A percentile compares a stretch with the other conserved stretches of the same genome.
phyloP scores from a whole-genome alignment of 2,329 filamentous ascomycete species.

The Chrysoporthe puriensis region DNA sequence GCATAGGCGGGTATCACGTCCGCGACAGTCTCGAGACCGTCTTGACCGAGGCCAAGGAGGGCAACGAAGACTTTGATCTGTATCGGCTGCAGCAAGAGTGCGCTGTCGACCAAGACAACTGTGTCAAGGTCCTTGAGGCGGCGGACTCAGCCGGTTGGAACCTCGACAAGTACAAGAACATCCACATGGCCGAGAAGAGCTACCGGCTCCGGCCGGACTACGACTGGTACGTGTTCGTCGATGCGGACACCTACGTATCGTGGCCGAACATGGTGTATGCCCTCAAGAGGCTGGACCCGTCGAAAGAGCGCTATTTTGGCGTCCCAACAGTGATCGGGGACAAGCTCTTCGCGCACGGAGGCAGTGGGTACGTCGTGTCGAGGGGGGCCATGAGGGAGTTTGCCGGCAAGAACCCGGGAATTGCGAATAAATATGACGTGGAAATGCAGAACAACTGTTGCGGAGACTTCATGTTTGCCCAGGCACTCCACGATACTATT shows the following conservation, averaged over 20 bases:
- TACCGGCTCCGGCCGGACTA: slow-evolving; percentile 53
- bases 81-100: slow-evolving; percentile 52
- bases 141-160: slow-evolving; percentile 49
- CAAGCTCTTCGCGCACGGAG: slow-evolving; percentile 58
- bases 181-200: slow-evolving; percentile 61
- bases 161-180: slow-evolving; percentile 66
- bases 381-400: slow-evolving; percentile 55
- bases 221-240: slow-evolving; percentile 64
- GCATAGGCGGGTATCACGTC: slow-evolving; percentile 48
- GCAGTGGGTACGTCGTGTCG: slow-evolving; percentile 58
- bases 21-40: slow-evolving; percentile 53
- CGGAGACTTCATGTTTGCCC: slow-evolving; percentile 55
- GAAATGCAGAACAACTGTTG: slow-evolving; percentile 49
- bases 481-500: slow-evolving; percentile 52
- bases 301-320: slow-evolving; percentile 53
- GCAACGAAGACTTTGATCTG: slow-evolving; percentile 55
- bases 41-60: slow-evolving; percentile 45
- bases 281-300: slow-evolving; percentile 48
- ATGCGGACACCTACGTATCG: slow-evolving; percentile 61
- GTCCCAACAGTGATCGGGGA: slow-evolving; percentile 48
- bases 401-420: slow-evolving; percentile 43
- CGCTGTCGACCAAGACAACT: slow-evolving; percentile 48
- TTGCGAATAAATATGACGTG: slow-evolving; percentile 53
- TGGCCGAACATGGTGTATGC: slow-evolving; percentile 56
- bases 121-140: slow-evolving; percentile 40